Evolutionary conservation across 106 monocot species (phyloP).

Genomic region (Gastrodia elata): DNA sequence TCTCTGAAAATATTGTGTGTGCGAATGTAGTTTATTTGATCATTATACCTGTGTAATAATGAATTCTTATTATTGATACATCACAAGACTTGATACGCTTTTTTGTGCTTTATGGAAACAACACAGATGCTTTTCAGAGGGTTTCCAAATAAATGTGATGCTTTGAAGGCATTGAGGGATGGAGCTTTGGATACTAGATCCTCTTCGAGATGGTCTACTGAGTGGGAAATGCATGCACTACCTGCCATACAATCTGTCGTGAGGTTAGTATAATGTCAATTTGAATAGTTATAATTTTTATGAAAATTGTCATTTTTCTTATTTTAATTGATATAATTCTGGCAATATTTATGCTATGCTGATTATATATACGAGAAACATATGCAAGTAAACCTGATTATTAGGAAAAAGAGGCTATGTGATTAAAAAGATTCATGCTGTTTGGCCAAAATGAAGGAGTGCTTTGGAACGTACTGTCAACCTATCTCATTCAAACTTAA

Average conservation of each 20-base stretch:
- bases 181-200: slow-evolving; percentile 46
- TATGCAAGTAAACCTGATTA: no score
- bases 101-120: background rate
- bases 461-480: no score
- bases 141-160: slow-evolving; percentile 60
- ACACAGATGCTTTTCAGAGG: slow-evolving; percentile 87
- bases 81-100: background rate
- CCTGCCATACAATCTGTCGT: slow-evolving; percentile 55
- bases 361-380: background rate
- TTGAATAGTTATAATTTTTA: background rate
- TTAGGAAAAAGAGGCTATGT: background rate
- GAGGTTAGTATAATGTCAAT: slow-evolving; percentile 28
- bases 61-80: background rate
- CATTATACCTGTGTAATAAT: background rate
- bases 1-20: no score
- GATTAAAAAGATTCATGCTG: no score
- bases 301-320: background rate
- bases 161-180: slow-evolving; percentile 42
- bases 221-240: slow-evolving; percentile 66
- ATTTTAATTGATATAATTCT: background rate
- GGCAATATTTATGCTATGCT: background rate
- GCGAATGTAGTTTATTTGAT: no score
- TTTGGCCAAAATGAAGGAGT: no score
- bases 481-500: no score
- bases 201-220: slow-evolving; percentile 56